Conservation (phyloP, 192 early-diverging fungal species). For the Coemansia sp. region DNA sequence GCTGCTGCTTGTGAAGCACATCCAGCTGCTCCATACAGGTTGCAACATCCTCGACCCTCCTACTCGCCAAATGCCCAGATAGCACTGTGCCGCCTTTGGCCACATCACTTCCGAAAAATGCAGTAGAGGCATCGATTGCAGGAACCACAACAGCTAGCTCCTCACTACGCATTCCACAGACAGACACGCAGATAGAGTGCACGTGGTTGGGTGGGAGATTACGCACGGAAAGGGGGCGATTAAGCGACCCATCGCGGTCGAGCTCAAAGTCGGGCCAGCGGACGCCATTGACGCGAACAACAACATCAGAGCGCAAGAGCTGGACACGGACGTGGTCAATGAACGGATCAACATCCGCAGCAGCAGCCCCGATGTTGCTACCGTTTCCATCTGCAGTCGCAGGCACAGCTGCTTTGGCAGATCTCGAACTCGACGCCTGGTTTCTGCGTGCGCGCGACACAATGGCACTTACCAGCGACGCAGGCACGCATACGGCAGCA, state of each 20-base stretch:
- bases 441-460: not conserved
- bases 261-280: constrained; percentile 36
- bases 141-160: constrained; percentile 28
- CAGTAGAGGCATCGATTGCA: not conserved
- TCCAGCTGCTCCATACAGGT: constrained; percentile 1
- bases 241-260: not conserved
- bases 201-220: constrained; percentile 9
- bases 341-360: constrained; percentile 29
- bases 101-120: not conserved
- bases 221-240: constrained; percentile 25
- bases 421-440: not conserved
- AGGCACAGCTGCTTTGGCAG: not conserved
- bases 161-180: constrained; percentile 47
- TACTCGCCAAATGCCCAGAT: not conserved
- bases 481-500: constrained; percentile 38
- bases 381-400: not conserved
- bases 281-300: constrained; percentile 43
- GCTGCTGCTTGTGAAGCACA: not conserved
- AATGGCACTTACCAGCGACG: constrained; percentile 23
- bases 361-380: not conserved
- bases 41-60: constrained; percentile 1
- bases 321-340: constrained; percentile 37
- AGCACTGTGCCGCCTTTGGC: not conserved
- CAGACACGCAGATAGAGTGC: constrained; percentile 18
- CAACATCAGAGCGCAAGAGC: constrained; percentile 30